phyloP scores from a whole-genome alignment of 139 green algal genomes.

The Microglena sp. region DNA sequence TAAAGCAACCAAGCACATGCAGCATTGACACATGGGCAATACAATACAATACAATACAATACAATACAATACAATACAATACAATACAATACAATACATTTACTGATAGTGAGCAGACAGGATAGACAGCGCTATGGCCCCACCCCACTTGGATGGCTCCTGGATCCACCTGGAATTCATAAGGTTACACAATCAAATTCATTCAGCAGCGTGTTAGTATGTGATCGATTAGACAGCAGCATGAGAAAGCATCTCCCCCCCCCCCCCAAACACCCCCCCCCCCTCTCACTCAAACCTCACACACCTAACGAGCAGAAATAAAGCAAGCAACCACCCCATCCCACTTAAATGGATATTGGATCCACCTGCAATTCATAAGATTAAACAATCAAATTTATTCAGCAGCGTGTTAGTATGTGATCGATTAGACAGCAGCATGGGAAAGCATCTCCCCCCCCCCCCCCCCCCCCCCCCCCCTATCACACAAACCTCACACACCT shows the following conservation, averaged over 20 bases:
- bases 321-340: too few species aligned
- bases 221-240: not conserved
- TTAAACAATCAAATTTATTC: conserved; percentile 89
- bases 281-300: not conserved
- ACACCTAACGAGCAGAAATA: too few species aligned
- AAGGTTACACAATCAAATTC: too few species aligned
- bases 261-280: not conserved
- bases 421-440: conserved; percentile 91
- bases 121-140: conserved; percentile 93
- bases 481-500: too few species aligned
- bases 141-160: conserved; percentile 61
- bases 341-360: too few species aligned
- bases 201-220: too few species aligned
- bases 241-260: too few species aligned
- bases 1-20: too few species aligned
- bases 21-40: too few species aligned
- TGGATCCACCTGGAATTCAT: conserved; percentile 37
- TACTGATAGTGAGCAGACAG: conserved; percentile 53
- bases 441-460: too few species aligned
- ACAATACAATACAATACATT: conserved; percentile 88
- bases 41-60: too few species aligned
- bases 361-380: too few species aligned
- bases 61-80: conserved; percentile 74
- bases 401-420: conserved; percentile 53
- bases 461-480: not conserved